phyloP scores from a whole-genome alignment of 805 yeast genomes.

The Saccharomycopsis javanensis region DNA sequence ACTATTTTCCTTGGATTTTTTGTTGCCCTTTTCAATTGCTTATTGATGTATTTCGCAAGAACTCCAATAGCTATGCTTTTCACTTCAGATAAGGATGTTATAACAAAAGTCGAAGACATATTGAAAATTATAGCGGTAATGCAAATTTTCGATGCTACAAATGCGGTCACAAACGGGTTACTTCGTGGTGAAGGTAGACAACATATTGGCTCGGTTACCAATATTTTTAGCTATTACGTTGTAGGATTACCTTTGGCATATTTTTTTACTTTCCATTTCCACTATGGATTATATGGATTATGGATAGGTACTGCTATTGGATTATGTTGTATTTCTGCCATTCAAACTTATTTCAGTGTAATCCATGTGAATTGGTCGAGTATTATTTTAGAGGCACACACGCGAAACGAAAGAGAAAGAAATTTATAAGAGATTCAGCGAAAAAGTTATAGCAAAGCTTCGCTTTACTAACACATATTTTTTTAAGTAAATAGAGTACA shows the following conservation, averaged over 20 bases:
- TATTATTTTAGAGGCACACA: conserved; percentile 11
- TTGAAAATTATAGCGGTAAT: conserved; percentile 57
- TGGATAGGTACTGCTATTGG: conserved; percentile 57
- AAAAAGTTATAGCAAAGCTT: background rate
- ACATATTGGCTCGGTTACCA: conserved; percentile 50
- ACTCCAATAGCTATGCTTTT: conserved; percentile 40
- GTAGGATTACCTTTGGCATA: conserved; percentile 56
- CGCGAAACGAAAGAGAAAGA: conserved; percentile 13
- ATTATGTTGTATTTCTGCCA: conserved; percentile 37
- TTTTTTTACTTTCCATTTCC: conserved; percentile 40
- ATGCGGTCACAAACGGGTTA: conserved; percentile 67
- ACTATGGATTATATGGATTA: conserved; percentile 45
- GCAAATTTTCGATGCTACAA: conserved; percentile 61
- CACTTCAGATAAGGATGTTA: conserved; percentile 51
- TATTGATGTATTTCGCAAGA: conserved; percentile 33
- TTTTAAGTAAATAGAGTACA: background rate
- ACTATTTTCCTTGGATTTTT: conserved; percentile 31
- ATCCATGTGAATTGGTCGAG: conserved; percentile 11
- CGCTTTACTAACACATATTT: background rate
- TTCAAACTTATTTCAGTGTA: conserved; percentile 27
- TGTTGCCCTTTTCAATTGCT: conserved; percentile 13
- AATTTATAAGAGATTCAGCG: background rate
- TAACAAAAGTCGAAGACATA: conserved; percentile 38
- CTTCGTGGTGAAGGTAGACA: conserved; percentile 73
- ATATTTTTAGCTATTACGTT: conserved; percentile 47